Base-by-base conservation (phyloP, 1,139 yeast genomes). In the Blastobotrys indianensis region DNA sequence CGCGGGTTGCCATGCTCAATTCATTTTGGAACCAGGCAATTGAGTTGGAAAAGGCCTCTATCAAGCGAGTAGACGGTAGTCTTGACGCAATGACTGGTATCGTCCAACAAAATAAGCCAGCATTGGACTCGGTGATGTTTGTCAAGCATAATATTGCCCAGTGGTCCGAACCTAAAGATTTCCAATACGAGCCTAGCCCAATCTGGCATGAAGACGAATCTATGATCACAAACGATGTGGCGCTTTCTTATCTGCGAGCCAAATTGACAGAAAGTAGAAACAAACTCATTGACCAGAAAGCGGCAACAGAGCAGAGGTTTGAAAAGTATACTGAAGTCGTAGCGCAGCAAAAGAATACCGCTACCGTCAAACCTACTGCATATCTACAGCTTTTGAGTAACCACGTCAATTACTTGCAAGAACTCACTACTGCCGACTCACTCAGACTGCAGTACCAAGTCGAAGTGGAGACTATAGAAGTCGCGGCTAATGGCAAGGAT, bases 201-300 rank as follows among this genome's bases (percentile, higher is more conserved):
- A 84, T 94, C 42, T 94, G 98, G 98, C 97, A 90, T 65, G 98
- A 92, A 60, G 97, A 92, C 64, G 95, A 88, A 53, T 72, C 77
- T 40, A 79, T 92, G 68, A 71, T 81, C 12, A 75, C 78, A 1
- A 68, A 70, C 31, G 81, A 77, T 36, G 75, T 76, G 1, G 92
- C 87, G 56, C 70, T 87, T 53, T 74, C 80, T 13, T 78, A 75
- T 43, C 70, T 92, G 60, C 81, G 84, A 59, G 75, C 76, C 50
- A 69, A 73, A 47, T 70, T 92, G 50, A 76, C 76, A 43, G 64
- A 63, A 20, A 56, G 67, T 2, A 56, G 55, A 36, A 49, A 51
- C 4, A 56, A 54, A 43, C 55, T 59, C 12, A 53, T 42, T 3
- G 56, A 55, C 31, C 57, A 58, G 31, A 54, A 56, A 13, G 44